Base-by-base conservation (phyloP, 2,329 filamentous ascomycete genomes). In the Ceratocystiopsis minuta region DNA sequence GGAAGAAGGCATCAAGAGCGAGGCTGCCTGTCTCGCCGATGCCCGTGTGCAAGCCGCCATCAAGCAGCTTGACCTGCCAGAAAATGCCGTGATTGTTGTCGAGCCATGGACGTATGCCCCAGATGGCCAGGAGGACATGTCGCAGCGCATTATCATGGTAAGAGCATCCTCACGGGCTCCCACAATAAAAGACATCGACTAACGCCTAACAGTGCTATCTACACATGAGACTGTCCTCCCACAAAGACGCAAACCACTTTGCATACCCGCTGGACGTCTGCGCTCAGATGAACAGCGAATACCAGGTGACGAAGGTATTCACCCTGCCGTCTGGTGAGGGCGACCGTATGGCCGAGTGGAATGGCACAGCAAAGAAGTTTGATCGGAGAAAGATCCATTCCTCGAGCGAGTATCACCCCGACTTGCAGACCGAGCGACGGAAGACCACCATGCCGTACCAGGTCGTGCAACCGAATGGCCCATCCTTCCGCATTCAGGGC, bases 401-500 rank as follows among this genome's bases (percentile, higher is more conserved):
- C n/a, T n/a, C 34, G 34, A 35, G 34, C 34, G 34, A 35, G n/a
- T 35, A 35, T 11, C 34, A 35, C 34, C 34, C 34, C 34, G 34
- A 35, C 34, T 10, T 35, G 34, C 34, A 35, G 34, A 35, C 38
- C 2, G 17, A 37, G 10, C 31, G 34, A 5, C 32, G 32, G 4
- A 6, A 33, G 32, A 33, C 32, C 32, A 33, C 32, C 10, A 33
- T 33, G 32, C 32, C 32, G 13, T 33, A 33, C 32, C 32, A 33
- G 15, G 39, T 46, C n/a, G 34, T 31, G 10, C 47, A 49, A 40
- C 47, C 47, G 2, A 33, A 47, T n/a, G 47, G 47, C 15, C 36
- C 45, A 9, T 47, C 45, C 3, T 49, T 85, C 57, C 62, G 58
- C 0, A 64, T 80, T 11, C 60, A 61, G 45, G 59, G 69, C 50